These are phyloP conservation scores for Euphrasia confusa DNA, from an alignment of 257 asterid genomes.

Conservation along the genomic window DNA sequence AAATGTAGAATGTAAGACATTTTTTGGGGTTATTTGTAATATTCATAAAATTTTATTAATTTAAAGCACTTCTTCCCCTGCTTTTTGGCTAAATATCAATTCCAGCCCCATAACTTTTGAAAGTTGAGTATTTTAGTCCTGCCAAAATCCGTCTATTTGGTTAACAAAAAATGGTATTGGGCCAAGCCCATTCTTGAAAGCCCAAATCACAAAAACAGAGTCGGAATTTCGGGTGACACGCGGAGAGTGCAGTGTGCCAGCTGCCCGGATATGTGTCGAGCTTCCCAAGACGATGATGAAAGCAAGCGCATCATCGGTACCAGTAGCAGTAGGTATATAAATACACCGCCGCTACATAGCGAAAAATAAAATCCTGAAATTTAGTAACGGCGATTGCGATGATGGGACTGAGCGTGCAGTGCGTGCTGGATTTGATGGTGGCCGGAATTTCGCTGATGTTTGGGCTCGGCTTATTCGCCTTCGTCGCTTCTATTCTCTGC, in stretches of 20 bases:
- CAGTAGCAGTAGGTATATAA: too few relatives aligned
- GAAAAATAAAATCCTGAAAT: not conserved
- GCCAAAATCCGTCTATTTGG: too few relatives aligned
- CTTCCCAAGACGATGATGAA: constrained; percentile 45
- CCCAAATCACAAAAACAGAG: not conserved
- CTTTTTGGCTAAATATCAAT: too few relatives aligned
- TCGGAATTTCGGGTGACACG: constrained; percentile 4
- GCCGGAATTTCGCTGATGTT: constrained; percentile 85
- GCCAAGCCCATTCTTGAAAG: not conserved
- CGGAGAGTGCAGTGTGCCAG: constrained; percentile 27
- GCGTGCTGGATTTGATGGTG: constrained; percentile 68
- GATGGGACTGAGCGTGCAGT: constrained; percentile 70
- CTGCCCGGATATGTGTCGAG: constrained; percentile 34
- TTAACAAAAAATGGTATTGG: not conserved
- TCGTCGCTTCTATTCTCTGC: constrained; percentile 81
- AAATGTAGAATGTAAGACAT: not conserved
- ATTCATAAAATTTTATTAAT: too few relatives aligned
- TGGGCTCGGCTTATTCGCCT: constrained; percentile 78
- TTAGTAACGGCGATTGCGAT: constrained; percentile 24
- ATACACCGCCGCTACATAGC: not conserved
- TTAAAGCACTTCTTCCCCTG: not conserved
- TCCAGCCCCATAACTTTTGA: too few relatives aligned
- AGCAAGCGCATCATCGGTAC: not conserved
- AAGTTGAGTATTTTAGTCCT: too few relatives aligned
- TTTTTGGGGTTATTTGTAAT: not conserved